A percentile compares a stretch with the other conserved stretches of the same genome.
phyloP scores from a whole-genome alignment of 352 stramenopile species.

The Globisporangium alternatum region DNA sequence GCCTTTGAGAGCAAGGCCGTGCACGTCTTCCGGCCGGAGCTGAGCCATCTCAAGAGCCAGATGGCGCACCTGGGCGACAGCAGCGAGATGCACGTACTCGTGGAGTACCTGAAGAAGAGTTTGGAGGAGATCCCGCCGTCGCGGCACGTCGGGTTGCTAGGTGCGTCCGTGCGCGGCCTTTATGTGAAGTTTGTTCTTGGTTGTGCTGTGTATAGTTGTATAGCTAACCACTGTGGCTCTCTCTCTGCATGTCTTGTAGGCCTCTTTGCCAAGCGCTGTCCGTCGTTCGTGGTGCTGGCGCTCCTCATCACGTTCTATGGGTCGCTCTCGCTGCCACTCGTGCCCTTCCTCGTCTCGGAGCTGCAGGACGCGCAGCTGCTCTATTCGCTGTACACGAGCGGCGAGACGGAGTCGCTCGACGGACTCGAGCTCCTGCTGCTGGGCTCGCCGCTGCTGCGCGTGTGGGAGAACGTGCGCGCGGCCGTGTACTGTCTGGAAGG shows the following conservation, averaged over 20 bases:
- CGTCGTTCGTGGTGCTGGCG: constrained; percentile 51
- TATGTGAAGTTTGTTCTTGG: constrained; percentile 8
- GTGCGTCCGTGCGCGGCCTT: constrained; percentile 7
- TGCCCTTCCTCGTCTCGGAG: constrained; percentile 60
- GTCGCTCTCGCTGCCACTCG: constrained; percentile 45
- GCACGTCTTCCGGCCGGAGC: constrained; percentile 50
- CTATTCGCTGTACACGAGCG: constrained; percentile 31
- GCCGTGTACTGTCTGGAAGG: constrained; percentile 71
- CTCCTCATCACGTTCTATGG: constrained; percentile 55
- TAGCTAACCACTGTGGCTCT: background rate
- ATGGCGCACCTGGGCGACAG: constrained; percentile 40
- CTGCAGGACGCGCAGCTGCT: constrained; percentile 28
- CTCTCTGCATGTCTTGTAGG: constrained; percentile 12
- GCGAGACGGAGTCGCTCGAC: constrained; percentile 49
- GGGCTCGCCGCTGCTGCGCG: constrained; percentile 57
- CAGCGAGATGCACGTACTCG: constrained; percentile 49
- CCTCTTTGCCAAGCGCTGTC: constrained; percentile 60
- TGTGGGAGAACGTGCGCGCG: constrained; percentile 76
- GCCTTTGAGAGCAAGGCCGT: constrained; percentile 50
- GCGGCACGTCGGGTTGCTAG: constrained; percentile 31
- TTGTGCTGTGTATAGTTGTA: background rate
- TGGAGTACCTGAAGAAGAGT: constrained; percentile 66
- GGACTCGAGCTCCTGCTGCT: constrained; percentile 68
- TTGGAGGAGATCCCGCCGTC: constrained; percentile 49
- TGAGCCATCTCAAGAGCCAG: constrained; percentile 44